These are phyloP conservation scores for Ordospora pajunii DNA, from an alignment of 371 early-diverging fungal species.

Conservation along the genomic window DNA sequence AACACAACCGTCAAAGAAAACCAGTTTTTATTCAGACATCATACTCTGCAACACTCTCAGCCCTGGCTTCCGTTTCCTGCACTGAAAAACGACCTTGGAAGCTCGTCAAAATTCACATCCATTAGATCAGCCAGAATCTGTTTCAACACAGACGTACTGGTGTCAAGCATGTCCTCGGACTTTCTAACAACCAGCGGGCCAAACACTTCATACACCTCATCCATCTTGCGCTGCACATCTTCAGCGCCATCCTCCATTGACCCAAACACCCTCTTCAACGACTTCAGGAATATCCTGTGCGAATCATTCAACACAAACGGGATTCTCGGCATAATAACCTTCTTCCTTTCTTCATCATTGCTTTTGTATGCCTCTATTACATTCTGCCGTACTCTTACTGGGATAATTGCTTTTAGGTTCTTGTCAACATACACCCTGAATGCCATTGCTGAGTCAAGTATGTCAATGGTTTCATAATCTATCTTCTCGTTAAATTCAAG, in stretches of 20 bases:
- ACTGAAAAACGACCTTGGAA: background rate
- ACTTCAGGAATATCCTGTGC: conserved; percentile 23
- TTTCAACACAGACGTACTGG: background rate
- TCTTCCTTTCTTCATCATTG: conserved; percentile 3
- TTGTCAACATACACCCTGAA: background rate
- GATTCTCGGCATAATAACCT: conserved; percentile 15
- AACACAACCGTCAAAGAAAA: background rate
- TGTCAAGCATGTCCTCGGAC: background rate
- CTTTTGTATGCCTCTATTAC: conserved; percentile 8
- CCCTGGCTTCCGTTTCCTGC: background rate
- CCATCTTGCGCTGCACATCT: background rate
- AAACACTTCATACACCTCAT: background rate
- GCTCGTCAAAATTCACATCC: background rate
- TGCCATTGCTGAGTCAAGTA: background rate
- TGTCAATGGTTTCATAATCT: background rate
- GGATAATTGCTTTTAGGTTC: background rate
- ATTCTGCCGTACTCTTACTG: background rate
- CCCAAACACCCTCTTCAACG: background rate
- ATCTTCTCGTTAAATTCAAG: conserved; percentile 14
- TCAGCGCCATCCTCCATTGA: background rate
- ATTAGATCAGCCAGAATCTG: background rate
- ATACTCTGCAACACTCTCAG: too few species aligned
- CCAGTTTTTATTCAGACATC: background rate
- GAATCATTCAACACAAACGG: conserved; percentile 13
- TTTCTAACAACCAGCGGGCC: background rate